These are phyloP conservation scores for Boletus barrowsii DNA, from an alignment of 768 basidiomycete genomes.

Conservation along the genomic window DNA sequence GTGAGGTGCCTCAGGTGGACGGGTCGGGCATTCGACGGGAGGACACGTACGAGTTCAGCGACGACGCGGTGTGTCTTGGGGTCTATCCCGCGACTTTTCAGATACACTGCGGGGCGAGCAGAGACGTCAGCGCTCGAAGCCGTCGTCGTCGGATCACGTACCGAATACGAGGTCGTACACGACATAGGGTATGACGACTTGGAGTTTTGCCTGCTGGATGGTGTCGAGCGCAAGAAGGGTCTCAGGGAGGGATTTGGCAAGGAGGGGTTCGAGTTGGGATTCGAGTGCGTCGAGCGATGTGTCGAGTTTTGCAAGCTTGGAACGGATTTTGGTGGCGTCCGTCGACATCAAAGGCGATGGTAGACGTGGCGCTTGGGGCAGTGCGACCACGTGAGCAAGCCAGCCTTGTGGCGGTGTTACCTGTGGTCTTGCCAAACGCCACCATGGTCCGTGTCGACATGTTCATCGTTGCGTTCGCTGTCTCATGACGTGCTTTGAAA, in stretches of 20 bases:
- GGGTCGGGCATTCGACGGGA: not conserved
- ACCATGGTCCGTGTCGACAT: slow-evolving; percentile 16
- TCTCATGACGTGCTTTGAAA: slow-evolving; percentile 1
- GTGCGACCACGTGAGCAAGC: slow-evolving; percentile 10
- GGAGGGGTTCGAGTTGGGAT: slow-evolving; percentile 58
- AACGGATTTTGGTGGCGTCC: slow-evolving; percentile 35
- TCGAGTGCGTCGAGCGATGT: slow-evolving; percentile 70
- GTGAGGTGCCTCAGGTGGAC: not conserved
- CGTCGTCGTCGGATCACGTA: slow-evolving; percentile 26
- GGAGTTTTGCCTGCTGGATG: slow-evolving; percentile 79
- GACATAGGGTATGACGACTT: slow-evolving; percentile 76
- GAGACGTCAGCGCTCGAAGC: not conserved
- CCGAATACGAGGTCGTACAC: slow-evolving; percentile 86
- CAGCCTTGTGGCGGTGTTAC: slow-evolving; percentile 8
- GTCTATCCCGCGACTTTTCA: slow-evolving; percentile 77
- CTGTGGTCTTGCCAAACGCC: slow-evolving; percentile 5
- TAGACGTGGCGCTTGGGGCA: too few species aligned
- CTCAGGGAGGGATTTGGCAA: slow-evolving; percentile 66
- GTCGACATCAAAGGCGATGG: slow-evolving; percentile 26
- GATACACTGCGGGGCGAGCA: slow-evolving; percentile 53
- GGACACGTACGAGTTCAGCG: slow-evolving; percentile 43
- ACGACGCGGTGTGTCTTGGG: slow-evolving; percentile 76
- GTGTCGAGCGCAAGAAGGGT: slow-evolving; percentile 61
- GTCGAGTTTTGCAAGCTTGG: slow-evolving; percentile 46
- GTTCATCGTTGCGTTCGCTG: not conserved